Base-by-base conservation (phyloP, 805 yeast genomes). In the Lachancea quebecensis region DNA sequence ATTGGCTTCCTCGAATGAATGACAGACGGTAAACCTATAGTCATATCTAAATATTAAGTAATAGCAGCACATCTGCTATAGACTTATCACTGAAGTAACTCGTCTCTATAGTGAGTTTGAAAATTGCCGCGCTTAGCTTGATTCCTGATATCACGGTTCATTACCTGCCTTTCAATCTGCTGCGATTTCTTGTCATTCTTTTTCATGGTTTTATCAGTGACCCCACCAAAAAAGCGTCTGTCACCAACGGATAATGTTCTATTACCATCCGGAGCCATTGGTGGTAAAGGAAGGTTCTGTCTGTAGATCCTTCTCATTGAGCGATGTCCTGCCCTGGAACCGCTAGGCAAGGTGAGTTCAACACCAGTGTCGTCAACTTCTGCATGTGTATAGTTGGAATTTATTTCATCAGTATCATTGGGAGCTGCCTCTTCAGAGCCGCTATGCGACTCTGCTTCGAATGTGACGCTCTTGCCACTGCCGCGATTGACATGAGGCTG, bases 31-130 rank as follows among this genome's bases (percentile, higher is more conserved):
- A 21, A 21, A 21, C 7, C 4, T 7, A 21, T 7, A 21, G 25
- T 4, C 25, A 7, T 21, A 7, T 21, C 7, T 21, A 4, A 21
- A 4, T 21, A 7, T 21, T 21, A 21, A 4, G 4, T 21, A 21
- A 21, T 7, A 7, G 25, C 25, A 7, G 25, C 7, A 21, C 25
- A 21, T 4, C 25, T 21, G 25, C 25, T 21, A 21, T 21, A 7
- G 7, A 21, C 6, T 21, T 4, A 12, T 35, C 35, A 41, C 29
- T 41, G 44, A 29, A 87, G 69, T 54, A 85, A 65, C 58, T 79
- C 82, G 60, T 88, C 95, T 60, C 95, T 76, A 71, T 66, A 87
- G 61, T 93, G 95, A 28, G 79, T 78, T 73, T 91, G 96, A 73
- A 79, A 76, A 66, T 91, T 93, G 62, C 81, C 70, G 60, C 78